A percentile compares a stretch with the other conserved stretches of the same genome.
Conservation (phyloP, 495 filamentous ascomycete genomes). For the Chaetomium cochliodes region DNA sequence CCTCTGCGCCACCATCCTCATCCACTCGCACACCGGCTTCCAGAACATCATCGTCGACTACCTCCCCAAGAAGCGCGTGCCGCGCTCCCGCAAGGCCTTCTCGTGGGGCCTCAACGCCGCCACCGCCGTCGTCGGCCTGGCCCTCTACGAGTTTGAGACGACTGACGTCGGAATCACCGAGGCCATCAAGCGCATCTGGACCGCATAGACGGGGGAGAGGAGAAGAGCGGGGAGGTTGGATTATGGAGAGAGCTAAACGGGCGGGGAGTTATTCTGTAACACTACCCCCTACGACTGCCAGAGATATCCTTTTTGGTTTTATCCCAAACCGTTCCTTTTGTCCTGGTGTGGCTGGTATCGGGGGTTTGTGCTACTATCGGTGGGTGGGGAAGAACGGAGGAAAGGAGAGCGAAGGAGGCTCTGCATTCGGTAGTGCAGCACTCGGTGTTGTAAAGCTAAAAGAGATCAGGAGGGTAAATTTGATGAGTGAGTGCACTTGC, state of each 20-base stretch:
- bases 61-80: constrained; percentile 69
- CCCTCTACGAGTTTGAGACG: constrained; percentile 98
- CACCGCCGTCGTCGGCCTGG: constrained; percentile 78
- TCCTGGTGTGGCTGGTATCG: constrained; percentile 9
- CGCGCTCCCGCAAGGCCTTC: constrained; percentile 60
- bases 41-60: constrained; percentile 89
- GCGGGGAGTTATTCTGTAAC: constrained; percentile 9
- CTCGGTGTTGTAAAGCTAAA: constrained; percentile 16
- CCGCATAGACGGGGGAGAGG: constrained; percentile 47
- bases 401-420: not conserved
- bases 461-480: constrained; percentile 9
- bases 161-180: constrained; percentile 95
- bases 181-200: constrained; percentile 82
- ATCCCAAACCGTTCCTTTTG: constrained; percentile 16
- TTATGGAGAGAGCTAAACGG: constrained; percentile 9
- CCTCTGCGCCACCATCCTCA: constrained; percentile 76
- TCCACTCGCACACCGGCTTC: constrained; percentile 95
- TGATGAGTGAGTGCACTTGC: constrained; percentile 7
- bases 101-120: constrained; percentile 76
- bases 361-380: not conserved
- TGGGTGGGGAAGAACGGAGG: not conserved
- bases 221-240: constrained; percentile 6
- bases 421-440: not conserved
- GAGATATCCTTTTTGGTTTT: constrained; percentile 19
- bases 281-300: constrained; percentile 10